These are phyloP conservation scores for Hippophae gyantsensis DNA, from an alignment of 306 rosid species.

Conservation along the genomic window DNA sequence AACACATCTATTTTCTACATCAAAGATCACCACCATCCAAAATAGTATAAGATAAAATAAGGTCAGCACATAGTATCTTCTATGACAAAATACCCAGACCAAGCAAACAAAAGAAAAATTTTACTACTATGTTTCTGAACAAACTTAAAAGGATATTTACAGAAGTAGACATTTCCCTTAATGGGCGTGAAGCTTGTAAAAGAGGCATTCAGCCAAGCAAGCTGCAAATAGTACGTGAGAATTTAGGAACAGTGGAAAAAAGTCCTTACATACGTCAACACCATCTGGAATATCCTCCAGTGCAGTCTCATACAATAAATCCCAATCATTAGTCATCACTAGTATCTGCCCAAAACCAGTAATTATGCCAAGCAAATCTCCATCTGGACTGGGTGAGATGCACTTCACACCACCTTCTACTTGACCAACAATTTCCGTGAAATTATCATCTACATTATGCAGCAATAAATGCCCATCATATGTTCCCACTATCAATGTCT, in stretches of 20 bases:
- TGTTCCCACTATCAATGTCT: slow-evolving; percentile 76
- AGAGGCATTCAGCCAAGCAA: not conserved
- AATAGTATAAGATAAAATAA: not conserved
- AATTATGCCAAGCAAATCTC: slow-evolving; percentile 54
- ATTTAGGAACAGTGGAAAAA: slow-evolving; percentile 10
- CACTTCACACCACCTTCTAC: slow-evolving; percentile 76
- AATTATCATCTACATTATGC: slow-evolving; percentile 39
- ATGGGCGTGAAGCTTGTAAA: not conserved
- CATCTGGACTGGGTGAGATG: slow-evolving; percentile 85
- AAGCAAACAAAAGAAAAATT: not conserved
- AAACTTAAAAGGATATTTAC: not conserved
- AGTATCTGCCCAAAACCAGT: slow-evolving; percentile 61
- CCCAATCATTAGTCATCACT: slow-evolving; percentile 92
- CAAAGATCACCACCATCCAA: not conserved
- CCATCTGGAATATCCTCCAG: slow-evolving; percentile 42
- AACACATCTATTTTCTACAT: too few relatives aligned
- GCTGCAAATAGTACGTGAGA: not conserved
- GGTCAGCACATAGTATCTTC: not conserved
- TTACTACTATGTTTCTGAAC: not conserved
- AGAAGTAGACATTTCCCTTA: not conserved
- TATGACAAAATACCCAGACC: not conserved
- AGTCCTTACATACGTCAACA: slow-evolving; percentile 68
- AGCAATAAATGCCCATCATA: slow-evolving; percentile 52
- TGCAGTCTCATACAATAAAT: slow-evolving; percentile 59
- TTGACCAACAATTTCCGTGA: slow-evolving; percentile 60